A percentile compares a stretch with the other conserved stretches of the same genome.
phyloP scores from a whole-genome alignment of 257 asterid species.

The Solanum pinnatisectum region DNA sequence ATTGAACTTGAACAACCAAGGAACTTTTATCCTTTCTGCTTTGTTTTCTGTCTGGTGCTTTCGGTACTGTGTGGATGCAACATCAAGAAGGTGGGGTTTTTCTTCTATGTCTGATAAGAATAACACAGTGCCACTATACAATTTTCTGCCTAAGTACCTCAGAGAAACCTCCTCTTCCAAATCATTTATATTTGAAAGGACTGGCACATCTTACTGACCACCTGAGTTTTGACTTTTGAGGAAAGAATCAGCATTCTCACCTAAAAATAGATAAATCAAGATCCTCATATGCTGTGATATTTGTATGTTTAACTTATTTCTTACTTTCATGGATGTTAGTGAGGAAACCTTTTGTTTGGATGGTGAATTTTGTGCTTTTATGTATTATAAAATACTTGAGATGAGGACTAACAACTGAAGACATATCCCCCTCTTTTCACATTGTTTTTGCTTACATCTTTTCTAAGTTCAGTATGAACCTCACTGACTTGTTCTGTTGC shows the following conservation, averaged over 20 bases:
- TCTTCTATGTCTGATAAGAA: background rate
- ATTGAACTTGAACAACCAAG: background rate
- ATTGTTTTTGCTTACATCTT: background rate
- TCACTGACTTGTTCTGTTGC: conserved; percentile 9
- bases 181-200: background rate
- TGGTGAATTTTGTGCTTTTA: background rate
- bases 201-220: background rate
- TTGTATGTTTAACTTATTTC: background rate
- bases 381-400: background rate
- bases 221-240: background rate
- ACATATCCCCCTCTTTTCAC: background rate
- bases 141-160: background rate
- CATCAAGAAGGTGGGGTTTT: background rate
- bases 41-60: background rate
- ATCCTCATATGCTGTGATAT: background rate
- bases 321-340: background rate
- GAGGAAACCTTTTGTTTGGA: background rate
- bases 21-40: background rate
- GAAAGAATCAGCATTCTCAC: background rate
- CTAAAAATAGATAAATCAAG: background rate
- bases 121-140: background rate
- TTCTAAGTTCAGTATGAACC: background rate
- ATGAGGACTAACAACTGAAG: background rate
- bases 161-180: background rate
- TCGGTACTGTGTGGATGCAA: background rate